Percentiles rank a stretch among this genome's conserved stretches.
Evolutionary conservation across 192 early-diverging fungal genomes (phyloP).

Genomic region (Entomortierella lignicola): DNA sequence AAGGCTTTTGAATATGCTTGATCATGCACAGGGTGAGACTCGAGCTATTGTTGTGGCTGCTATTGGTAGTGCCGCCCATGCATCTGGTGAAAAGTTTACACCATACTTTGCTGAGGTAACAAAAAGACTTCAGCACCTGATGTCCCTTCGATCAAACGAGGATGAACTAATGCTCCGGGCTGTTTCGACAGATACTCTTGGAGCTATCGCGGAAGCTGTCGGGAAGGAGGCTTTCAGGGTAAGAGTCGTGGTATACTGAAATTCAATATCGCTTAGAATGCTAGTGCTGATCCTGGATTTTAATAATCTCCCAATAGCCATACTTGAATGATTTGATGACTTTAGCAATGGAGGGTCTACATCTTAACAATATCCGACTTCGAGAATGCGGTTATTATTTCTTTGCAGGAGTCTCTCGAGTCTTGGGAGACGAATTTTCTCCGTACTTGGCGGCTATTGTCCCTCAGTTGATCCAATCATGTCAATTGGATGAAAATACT

Average conservation of each 20-base stretch:
- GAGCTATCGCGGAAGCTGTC: constrained; percentile 88
- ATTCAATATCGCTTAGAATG: no score
- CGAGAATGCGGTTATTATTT: constrained; percentile 90
- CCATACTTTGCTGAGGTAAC: constrained; percentile 85
- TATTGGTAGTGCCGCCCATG: constrained; percentile 92
- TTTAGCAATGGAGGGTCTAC: constrained; percentile 82
- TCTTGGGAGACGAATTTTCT: constrained; percentile 86
- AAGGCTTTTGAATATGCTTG: constrained; percentile 80
- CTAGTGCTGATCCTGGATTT: no score
- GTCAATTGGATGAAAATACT: constrained; percentile 77
- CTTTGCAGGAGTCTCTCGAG: constrained; percentile 84
- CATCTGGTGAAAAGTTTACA: constrained; percentile 73
- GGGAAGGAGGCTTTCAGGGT: constrained; percentile 81
- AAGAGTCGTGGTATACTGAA: not conserved
- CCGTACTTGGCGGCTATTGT: constrained; percentile 80
- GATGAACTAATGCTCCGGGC: constrained; percentile 86
- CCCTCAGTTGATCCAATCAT: constrained; percentile 84
- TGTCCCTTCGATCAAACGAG: constrained; percentile 72
- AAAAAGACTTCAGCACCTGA: constrained; percentile 74
- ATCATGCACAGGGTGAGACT: constrained; percentile 73
- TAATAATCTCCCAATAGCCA: constrained; percentile 48
- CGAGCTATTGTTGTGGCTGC: constrained; percentile 85
- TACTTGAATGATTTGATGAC: constrained; percentile 80
- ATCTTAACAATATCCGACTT: constrained; percentile 76
- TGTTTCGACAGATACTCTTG: constrained; percentile 86